Base-by-base conservation (phyloP, 2,329 filamentous ascomycete species). In the Phialocephala sp. region DNA sequence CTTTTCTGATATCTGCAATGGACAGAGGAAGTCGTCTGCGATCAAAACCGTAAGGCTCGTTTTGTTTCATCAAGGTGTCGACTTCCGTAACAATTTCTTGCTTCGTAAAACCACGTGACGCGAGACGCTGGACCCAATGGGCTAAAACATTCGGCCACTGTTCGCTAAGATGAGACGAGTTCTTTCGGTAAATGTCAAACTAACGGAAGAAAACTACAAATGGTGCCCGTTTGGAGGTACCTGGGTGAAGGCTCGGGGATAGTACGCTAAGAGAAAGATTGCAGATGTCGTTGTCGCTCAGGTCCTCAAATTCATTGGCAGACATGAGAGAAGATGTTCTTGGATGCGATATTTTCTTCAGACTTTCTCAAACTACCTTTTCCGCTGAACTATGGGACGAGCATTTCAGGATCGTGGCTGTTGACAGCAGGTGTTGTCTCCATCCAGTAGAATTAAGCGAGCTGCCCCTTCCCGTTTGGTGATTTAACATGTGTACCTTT, bases 71-170 rank as follows among this genome's bases (percentile, higher is more conserved):
- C 73, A 69, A 75, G 14, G 54, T 37, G 11, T 59, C 32, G 11
- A 75, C 50, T 11, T 65, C 62, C 5, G 50, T 39, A 9, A 68
- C 54, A 1, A 75, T 36, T 6, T 67, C 63, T 11, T 61, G n/a
- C 43, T 70, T 56, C 1, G 3, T 20, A 14, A 74, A 64, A 1
- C 66, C 68, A 52, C 68, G 66, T n/a, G 59, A 12, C 12, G 63
- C 59, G 15, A 75, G 61, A 6, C 69, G 69, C 59, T 71, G 64
- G 8, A 52, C 60, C 73, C 73, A 75, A 47, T 73, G 72, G 35
- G 63, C 62, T n/a, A 71, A 20, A 1, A 66, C 69, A 56, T 72
- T 72, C 8, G 58, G 59, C 73, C 74, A 75, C 15, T 69, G 54
- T 22, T 67, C 61, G 2, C 68, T 66, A 14, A 67, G 36, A 1